A percentile compares a stretch with the other conserved stretches of the same genome.
Evolutionary conservation across 2,329 filamentous ascomycete species (phyloP).

Genomic region (Colletotrichum zoysiae): DNA sequence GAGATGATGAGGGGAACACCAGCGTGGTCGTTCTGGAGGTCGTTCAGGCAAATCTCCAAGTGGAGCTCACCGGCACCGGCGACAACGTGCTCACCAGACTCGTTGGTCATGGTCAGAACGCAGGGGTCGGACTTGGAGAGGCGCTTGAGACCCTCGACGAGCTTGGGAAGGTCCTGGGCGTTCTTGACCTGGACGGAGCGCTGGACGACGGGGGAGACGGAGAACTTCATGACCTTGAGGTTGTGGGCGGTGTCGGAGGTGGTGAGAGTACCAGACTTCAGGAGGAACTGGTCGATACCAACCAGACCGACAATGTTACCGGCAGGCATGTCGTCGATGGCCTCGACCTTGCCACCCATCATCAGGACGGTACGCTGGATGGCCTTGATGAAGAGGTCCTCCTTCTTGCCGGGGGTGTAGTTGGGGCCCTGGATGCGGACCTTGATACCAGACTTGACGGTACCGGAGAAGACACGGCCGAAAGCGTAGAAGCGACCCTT

Average conservation of each 20-base stretch:
- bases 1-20: constrained; percentile 98
- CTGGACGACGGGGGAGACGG: constrained; percentile 97
- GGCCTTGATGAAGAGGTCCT: constrained; percentile 98
- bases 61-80: constrained; percentile 99
- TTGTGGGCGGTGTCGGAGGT: constrained; percentile 98
- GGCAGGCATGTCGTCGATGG: constrained; percentile 98
- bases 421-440: constrained; percentile 99
- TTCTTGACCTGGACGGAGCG: constrained; percentile 99
- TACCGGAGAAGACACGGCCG: constrained; percentile 99
- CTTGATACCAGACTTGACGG: constrained; percentile 96
- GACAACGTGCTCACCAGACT: constrained; percentile 98
- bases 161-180: constrained; percentile 98
- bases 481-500: constrained; percentile 99
- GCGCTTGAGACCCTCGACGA: constrained; percentile 99
- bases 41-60: constrained; percentile 99
- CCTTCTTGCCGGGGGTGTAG: constrained; percentile 98
- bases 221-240: constrained; percentile 99
- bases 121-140: constrained; percentile 99
- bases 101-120: constrained; percentile 88
- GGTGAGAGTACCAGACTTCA: constrained; percentile 99
- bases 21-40: constrained; percentile 99
- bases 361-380: constrained; percentile 99
- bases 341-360: constrained; percentile 99
- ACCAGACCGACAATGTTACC: constrained; percentile 99
- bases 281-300: constrained; percentile 99